phyloP scores from a whole-genome alignment of 2,329 filamentous ascomycete species.

The Fusarium duplospermum region DNA sequence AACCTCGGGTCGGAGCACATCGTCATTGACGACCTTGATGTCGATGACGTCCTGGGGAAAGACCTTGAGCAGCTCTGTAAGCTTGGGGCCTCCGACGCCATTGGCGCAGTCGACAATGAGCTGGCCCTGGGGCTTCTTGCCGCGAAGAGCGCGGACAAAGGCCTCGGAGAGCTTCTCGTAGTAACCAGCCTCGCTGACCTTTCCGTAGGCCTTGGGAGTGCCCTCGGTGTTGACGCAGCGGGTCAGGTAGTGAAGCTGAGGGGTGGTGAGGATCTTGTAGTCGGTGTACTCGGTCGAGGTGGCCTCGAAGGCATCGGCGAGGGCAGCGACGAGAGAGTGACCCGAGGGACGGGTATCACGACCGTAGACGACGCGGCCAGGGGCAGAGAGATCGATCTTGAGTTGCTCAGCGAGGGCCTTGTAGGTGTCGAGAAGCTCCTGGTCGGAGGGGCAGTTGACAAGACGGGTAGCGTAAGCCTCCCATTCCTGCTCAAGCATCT shows the following conservation, averaged over 20 bases:
- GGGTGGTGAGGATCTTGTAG: conserved; percentile 92
- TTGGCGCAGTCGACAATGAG: conserved; percentile 96
- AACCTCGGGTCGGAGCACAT: conserved; percentile 88
- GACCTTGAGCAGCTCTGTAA: conserved; percentile 86
- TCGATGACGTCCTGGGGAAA: conserved; percentile 76
- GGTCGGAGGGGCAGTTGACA: conserved; percentile 83
- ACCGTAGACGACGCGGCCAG: conserved; percentile 87
- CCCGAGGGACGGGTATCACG: conserved; percentile 95
- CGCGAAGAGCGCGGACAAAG: conserved; percentile 85
- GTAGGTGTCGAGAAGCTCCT: conserved; percentile 81
- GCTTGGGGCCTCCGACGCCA: conserved; percentile 92
- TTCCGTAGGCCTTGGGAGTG: conserved; percentile 87
- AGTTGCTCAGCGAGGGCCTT: conserved; percentile 78
- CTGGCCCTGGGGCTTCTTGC: conserved; percentile 77
- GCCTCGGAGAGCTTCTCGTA: conserved; percentile 91
- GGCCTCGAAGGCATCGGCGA: conserved; percentile 83
- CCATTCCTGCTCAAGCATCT: conserved; percentile 98
- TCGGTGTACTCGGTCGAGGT: conserved; percentile 81
- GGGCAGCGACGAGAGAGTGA: conserved; percentile 81
- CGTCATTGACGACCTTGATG: conserved; percentile 91
- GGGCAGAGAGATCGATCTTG: conserved; percentile 76
- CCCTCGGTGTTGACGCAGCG: conserved; percentile 94
- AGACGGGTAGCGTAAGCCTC: conserved; percentile 88
- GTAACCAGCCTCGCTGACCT: conserved; percentile 90
- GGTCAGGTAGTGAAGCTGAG: conserved; percentile 97